phyloP scores from a whole-genome alignment of 2,329 filamentous ascomycete species.

The Cladophialophora carrionii region DNA sequence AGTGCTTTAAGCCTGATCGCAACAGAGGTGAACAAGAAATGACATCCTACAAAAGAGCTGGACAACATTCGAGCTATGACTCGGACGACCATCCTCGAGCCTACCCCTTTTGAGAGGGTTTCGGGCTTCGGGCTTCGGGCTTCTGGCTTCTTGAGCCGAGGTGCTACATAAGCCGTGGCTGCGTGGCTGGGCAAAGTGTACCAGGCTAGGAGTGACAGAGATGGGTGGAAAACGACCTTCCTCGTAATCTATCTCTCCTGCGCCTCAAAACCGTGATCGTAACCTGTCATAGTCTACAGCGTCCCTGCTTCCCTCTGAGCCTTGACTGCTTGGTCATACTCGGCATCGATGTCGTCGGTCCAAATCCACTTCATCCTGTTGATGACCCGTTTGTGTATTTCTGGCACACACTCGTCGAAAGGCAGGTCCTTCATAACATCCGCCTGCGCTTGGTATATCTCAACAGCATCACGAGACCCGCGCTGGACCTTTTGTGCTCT shows the following conservation, averaged over 20 bases:
- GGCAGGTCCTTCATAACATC: constrained; percentile 43
- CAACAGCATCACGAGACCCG: constrained; percentile 24
- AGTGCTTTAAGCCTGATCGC: no score
- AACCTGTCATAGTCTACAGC: background rate
- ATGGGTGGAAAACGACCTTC: background rate
- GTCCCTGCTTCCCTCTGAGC: constrained; percentile 2
- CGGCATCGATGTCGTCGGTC: constrained; percentile 43
- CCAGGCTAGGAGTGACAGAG: background rate
- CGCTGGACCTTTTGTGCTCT: constrained; percentile 27
- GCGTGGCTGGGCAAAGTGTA: background rate
- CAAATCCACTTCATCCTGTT: constrained; percentile 44
- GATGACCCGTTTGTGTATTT: constrained; percentile 40
- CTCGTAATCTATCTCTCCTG: background rate
- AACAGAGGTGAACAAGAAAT: no score
- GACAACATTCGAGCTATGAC: no score
- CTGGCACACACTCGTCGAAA: constrained; percentile 45
- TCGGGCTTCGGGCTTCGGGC: no score
- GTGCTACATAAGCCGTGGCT: no score
- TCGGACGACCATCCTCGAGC: no score
- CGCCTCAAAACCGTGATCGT: background rate
- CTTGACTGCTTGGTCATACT: constrained; percentile 31
- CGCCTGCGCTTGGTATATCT: constrained; percentile 46
- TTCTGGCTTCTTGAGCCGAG: no score
- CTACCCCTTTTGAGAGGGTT: no score
- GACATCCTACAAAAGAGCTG: no score